A percentile compares a stretch with the other conserved stretches of the same genome.
These are phyloP conservation scores for Epichloe glyceriae DNA, from an alignment of 2,329 filamentous ascomycete species.

Conservation along the genomic window DNA sequence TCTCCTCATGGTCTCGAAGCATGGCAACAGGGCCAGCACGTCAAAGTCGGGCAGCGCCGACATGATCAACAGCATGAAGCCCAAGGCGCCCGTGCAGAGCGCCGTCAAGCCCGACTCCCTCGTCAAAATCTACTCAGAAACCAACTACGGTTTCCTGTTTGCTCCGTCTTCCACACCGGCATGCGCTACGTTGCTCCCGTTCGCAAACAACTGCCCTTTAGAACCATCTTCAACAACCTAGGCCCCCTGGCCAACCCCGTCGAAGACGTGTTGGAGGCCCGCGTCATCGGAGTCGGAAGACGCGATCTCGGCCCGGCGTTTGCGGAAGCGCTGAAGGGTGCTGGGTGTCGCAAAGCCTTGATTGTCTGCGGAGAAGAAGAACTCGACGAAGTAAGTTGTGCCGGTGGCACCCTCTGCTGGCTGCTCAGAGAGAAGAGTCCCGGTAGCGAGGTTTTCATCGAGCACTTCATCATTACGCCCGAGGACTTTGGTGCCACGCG, in stretches of 20 bases:
- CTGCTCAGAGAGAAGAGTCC: constrained; percentile 43
- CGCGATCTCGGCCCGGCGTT: constrained; percentile 80
- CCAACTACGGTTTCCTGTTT: constrained; percentile 92
- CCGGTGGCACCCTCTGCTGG: constrained; percentile 84
- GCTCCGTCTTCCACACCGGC: constrained; percentile 94
- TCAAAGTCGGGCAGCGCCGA: constrained; percentile 94
- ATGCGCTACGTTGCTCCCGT: constrained; percentile 83
- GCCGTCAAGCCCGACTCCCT: constrained; percentile 63
- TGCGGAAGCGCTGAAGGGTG: constrained; percentile 66
- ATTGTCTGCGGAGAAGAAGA: constrained; percentile 91
- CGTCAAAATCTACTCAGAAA: constrained; percentile 56
- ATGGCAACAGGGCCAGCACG: constrained; percentile 90
- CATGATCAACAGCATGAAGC: constrained; percentile 64
- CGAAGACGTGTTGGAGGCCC: constrained; percentile 71
- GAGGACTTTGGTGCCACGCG: constrained; percentile 73
- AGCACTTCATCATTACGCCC: constrained; percentile 67
- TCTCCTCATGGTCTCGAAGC: constrained; percentile 77
- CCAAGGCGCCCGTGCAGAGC: constrained; percentile 58
- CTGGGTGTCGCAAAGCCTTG: constrained; percentile 69
- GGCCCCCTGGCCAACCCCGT: constrained; percentile 87
- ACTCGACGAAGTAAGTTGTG: constrained; percentile 89
- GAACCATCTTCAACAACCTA: constrained; percentile 95
- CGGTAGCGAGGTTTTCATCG: constrained; percentile 38
- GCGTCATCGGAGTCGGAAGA: constrained; percentile 85
- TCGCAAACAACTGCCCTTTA: constrained; percentile 77